Evolutionary conservation across 257 asterid genomes (phyloP), one percentile per base, ranked within the genome.

Genomic region (Solanum medicagineum): DNA sequence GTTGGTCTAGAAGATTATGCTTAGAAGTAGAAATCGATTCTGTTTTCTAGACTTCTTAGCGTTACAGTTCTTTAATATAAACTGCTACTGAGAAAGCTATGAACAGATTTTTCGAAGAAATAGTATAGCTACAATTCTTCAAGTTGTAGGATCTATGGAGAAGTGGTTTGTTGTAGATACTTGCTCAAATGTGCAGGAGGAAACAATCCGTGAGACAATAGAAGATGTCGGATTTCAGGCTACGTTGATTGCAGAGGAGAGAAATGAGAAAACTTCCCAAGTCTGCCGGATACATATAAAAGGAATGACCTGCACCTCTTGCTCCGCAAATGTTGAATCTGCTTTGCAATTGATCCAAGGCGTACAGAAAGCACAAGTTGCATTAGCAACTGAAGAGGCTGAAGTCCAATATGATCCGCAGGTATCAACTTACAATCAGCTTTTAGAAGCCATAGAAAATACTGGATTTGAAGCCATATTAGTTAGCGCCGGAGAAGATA

Each of bases 251-350:
- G 7, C 55, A 13, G 91, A 88, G 24, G 91, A 85, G 85, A 65
- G 62, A 54, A 88, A 40, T 47, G 88, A 83, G 55, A 88, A 83
- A 51, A 75, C 85, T 15, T 74, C 73, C 49, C 87, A 83, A 81
- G 87, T 90, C 4, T 90, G 92, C 24, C 69, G 91, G n/a, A 88
- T 90, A 45, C 83, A 40, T 85, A 90, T 90, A 26, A 85, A 86
- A 81, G 90, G 89, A 83, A 85, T 90, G 92, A 88, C 89, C 49
- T 90, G 92, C 88, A 88, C 92, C 7, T 90, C 91, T 45, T 90
- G 90, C 87, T 88, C 92, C 40, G 20, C 90, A 15, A 88, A 91
- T 55, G 71, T 90, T 49, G 92, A 88, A 83, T 86, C 88, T 11
- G 84, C 87, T 47, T 85, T 90, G 83, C 86, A 49, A 74, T 83